phyloP scores from a whole-genome alignment of 2,329 filamentous ascomycete genomes.

The Zymoseptoria tritici region DNA sequence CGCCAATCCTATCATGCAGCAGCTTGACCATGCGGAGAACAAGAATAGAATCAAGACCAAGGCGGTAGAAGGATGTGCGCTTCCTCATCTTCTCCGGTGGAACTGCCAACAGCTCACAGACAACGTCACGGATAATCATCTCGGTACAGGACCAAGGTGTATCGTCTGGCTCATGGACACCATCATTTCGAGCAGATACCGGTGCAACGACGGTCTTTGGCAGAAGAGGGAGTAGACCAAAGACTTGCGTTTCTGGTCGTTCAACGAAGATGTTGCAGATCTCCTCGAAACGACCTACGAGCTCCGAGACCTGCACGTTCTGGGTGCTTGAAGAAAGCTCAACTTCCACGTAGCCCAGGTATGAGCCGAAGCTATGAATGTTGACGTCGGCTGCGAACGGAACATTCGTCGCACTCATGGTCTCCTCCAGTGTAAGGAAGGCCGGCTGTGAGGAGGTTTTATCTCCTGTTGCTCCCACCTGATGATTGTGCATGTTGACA shows the following conservation, averaged over 20 bases:
- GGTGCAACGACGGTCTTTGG: not conserved
- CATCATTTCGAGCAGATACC: not conserved
- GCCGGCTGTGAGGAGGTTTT: not conserved
- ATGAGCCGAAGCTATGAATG: not conserved
- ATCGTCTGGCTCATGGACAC: constrained; percentile 1
- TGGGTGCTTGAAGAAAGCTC: not conserved
- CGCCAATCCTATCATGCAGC: constrained; percentile 3
- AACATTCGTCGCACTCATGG: not conserved
- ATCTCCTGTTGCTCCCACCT: not conserved
- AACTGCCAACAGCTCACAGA: constrained; percentile 3
- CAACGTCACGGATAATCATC: not conserved
- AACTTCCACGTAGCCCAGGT: not conserved
- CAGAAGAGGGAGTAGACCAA: not conserved
- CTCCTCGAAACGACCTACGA: not conserved
- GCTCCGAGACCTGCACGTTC: not conserved
- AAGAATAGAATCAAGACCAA: constrained; percentile 13
- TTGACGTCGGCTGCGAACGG: not conserved
- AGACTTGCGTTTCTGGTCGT: not conserved
- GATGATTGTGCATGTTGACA: not conserved
- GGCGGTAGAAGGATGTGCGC: constrained; percentile 10
- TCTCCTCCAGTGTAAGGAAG: not conserved
- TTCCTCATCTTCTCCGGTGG: constrained; percentile 5
- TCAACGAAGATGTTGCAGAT: not conserved
- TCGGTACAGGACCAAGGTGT: constrained; percentile 5
- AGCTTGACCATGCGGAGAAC: constrained; percentile 11